These are phyloP conservation scores for Effrenium voratum DNA, from an alignment of 73 alveolate genomes.

Conservation along the genomic window DNA sequence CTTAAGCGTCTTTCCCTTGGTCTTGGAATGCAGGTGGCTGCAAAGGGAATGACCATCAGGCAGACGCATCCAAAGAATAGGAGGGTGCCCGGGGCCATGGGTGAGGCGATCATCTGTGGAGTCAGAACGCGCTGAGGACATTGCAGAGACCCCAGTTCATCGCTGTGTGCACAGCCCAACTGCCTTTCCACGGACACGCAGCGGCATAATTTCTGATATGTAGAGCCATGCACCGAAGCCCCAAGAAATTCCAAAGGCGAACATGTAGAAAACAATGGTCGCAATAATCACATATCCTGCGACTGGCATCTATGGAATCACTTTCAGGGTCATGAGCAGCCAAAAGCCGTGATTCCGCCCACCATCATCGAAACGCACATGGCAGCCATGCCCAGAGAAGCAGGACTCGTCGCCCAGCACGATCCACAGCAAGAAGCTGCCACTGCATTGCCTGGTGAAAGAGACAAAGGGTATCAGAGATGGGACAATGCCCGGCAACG, in stretches of 20 bases:
- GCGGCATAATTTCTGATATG: conserved; percentile 84
- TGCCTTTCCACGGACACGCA: conserved; percentile 83
- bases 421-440: conserved; percentile 63
- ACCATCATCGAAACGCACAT: conserved; percentile 68
- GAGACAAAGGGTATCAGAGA: conserved; percentile 46
- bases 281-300: conserved; percentile 45
- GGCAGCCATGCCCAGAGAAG: conserved; percentile 43
- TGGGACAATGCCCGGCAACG: background rate
- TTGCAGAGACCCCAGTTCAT: conserved; percentile 77
- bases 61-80: conserved; percentile 83
- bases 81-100: conserved; percentile 71
- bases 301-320: background rate
- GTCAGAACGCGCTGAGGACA: conserved; percentile 62
- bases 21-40: conserved; percentile 63
- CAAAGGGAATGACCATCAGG: conserved; percentile 43
- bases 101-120: conserved; percentile 74
- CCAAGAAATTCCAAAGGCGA: conserved; percentile 75
- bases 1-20: conserved; percentile 85
- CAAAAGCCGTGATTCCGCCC: too few relatives aligned
- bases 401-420: conserved; percentile 57
- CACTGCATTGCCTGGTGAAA: conserved; percentile 36
- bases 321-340: conserved; percentile 35
- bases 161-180: conserved; percentile 69
- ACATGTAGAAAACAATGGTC: conserved; percentile 42
- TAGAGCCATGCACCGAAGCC: conserved; percentile 81